These are phyloP conservation scores for Aspergillus biplanus DNA, from an alignment of 495 filamentous ascomycete species.

Conservation along the genomic window DNA sequence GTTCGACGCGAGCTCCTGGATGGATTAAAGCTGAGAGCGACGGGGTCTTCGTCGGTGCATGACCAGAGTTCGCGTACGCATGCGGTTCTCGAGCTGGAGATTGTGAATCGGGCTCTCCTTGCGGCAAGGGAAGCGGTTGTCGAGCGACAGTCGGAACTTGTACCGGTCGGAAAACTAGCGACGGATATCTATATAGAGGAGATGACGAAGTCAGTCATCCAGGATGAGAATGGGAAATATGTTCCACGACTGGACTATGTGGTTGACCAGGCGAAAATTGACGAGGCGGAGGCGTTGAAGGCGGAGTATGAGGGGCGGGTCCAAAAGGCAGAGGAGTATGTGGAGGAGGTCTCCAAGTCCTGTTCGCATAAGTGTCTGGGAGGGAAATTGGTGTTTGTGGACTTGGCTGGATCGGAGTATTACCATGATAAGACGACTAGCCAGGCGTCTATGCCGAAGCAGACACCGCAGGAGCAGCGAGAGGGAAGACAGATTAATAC, in stretches of 20 bases:
- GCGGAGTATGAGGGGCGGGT: slow-evolving; percentile 27
- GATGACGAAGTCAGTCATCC: slow-evolving; percentile 12
- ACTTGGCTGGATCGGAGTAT: slow-evolving; percentile 33
- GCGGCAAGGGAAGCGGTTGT: slow-evolving; percentile 26
- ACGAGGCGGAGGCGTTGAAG: slow-evolving; percentile 31
- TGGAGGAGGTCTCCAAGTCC: slow-evolving; percentile 13
- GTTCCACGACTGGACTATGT: slow-evolving; percentile 25
- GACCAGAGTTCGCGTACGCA: slow-evolving; percentile 35
- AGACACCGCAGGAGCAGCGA: slow-evolving; percentile 29
- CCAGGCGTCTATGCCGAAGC: slow-evolving; percentile 17
- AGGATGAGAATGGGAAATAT: slow-evolving; percentile 22
- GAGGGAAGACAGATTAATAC: slow-evolving; percentile 35
- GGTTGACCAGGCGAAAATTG: slow-evolving; percentile 26
- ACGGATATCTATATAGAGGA: slow-evolving; percentile 34
- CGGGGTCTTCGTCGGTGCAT: slow-evolving; percentile 30
- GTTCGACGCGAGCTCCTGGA: slow-evolving; percentile 17
- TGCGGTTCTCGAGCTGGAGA: slow-evolving; percentile 31
- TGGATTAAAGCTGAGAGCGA: slow-evolving; percentile 24
- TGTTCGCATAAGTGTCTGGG: slow-evolving; percentile 23
- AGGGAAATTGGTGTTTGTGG: slow-evolving; percentile 33
- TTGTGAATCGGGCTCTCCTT: slow-evolving; percentile 23
- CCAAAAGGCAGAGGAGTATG: slow-evolving; percentile 23
- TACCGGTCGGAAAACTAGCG: slow-evolving; percentile 30
- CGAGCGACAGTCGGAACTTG: slow-evolving; percentile 30
- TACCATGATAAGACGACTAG: slow-evolving; percentile 19